Evolutionary conservation across 2,329 filamentous ascomycete genomes (phyloP), one percentile per base, ranked within the genome.

Genomic region (Dothideomycetes sp.): DNA sequence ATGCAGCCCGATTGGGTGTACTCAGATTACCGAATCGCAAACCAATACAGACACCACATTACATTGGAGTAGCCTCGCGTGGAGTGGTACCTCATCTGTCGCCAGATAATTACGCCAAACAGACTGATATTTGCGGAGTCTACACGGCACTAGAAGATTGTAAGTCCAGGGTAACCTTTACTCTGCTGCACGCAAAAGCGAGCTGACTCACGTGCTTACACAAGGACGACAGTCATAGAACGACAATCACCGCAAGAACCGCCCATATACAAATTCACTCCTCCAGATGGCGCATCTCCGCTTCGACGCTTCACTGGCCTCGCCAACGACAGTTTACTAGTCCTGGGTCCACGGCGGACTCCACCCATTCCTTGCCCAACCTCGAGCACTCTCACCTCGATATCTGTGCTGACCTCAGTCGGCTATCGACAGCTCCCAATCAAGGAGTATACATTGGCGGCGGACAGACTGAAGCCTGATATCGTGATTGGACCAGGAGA

Each of bases 141-240:
- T 94, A 94, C 56, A 68, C 91, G 53, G 84, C 82, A 1, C 65
- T 96, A 19, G 91, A 98, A 68, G 91, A 98, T 61, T 96, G 91
- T 95, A 70, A 62, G 83, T 60, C 34, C 18, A 22, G 18, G 18
- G 38, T 18, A 11, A 19, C 16, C 14, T n/a, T 24, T 33, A 32
- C 41, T 19, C 40, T n/a, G 41, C 36, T 37, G 40, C 36, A 19
- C 19, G 38, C n/a, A 36, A 19, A 27, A 24, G 40, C 40, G 44
- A 35, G 54, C 65, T 70, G 56, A 71, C 57, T 46, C 33, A 32
- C 42, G 37, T 45, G 47, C 57, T 62, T 46, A 56, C 50, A 47
- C 58, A 57, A 59, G 59, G 53, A 58, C 52, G 49, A 51, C 60
- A 82, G 78, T 80, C 62, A 67, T 81, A 56, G 78, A 81, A 61